Evolutionary conservation across 108 stramenopile species (phyloP), one percentile per base, ranked within the genome.

Genomic region (Cyclotella choctawhatcheeana): DNA sequence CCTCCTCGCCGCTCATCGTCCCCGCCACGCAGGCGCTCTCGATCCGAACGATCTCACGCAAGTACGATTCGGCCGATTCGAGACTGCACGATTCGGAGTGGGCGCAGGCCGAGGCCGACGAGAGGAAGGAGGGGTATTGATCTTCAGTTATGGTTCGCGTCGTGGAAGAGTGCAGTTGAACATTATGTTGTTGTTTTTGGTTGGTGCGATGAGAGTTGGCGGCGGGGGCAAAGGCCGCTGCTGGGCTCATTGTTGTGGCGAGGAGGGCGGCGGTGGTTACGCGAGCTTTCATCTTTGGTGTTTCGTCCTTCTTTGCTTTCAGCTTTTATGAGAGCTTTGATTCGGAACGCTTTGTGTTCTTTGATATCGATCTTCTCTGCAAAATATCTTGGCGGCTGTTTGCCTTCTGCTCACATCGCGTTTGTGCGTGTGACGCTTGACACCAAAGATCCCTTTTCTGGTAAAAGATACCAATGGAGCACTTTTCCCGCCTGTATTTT

Each of bases 21-120:
- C 77, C 83, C 24, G 72, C 77, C 29, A 73, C 83, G 58, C 90
- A 91, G 0, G 65, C 76, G 30, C 63, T 64, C 48, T 91, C 86
- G 16, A 82, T 32, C 12, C 62, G 80, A 16, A 91, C 47, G 6
- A 91, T 71, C 43, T 84, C 85, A 40, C 81, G 79, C 13, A 91
- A 60, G 51, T 73, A 84, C 3, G 20, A 16, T 48, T 76, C 71
- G 26, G 90, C 86, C 34, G 67, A 74, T 20, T 91, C 88, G 64
- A 88, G 44, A 14, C 84, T 71, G 61, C 87, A 88, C 2, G 72
- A 67, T 33, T 91, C 90, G 0, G 85, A 86, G 71, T 78, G 5
- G 33, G 85, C 88, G 53, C 90, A 91, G 27, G 47, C 26, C 4
- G 77, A 71, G n/a, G 77, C 77, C 5, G 63, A 61, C 22, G 45